Conservation (phyloP, 805 yeast genomes). For the Saccharomyces kudriavzevii region DNA sequence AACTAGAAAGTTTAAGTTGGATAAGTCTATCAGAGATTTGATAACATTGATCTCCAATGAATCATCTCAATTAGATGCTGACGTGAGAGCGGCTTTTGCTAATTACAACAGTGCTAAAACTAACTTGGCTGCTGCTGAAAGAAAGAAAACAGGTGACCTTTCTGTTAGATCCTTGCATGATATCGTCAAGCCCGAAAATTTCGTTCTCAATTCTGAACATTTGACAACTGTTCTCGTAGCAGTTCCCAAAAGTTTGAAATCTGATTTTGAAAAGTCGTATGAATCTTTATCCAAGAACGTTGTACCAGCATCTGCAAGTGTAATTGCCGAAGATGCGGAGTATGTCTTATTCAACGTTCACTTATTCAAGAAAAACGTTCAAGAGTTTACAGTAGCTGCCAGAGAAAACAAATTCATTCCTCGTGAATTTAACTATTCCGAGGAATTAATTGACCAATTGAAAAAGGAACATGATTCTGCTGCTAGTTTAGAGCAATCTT, state of each 20-base stretch:
- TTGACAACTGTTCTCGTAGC: slow-evolving; percentile 80
- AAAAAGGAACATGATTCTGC: slow-evolving; percentile 75
- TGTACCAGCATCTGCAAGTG: slow-evolving; percentile 81
- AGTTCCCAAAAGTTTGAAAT: slow-evolving; percentile 60
- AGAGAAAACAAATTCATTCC: slow-evolving; percentile 89
- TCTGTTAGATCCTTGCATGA: slow-evolving; percentile 87
- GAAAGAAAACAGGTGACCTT: slow-evolving; percentile 89
- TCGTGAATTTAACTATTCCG: slow-evolving; percentile 83
- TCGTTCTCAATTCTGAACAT: slow-evolving; percentile 80
- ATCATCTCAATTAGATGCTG: slow-evolving; percentile 75
- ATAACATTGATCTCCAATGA: slow-evolving; percentile 64
- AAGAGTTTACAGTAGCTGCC: slow-evolving; percentile 58
- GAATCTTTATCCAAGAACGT: slow-evolving; percentile 75
- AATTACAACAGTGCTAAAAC: slow-evolving; percentile 77
- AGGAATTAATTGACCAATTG: slow-evolving; percentile 60
- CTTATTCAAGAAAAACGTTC: slow-evolving; percentile 70
- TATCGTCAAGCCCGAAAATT: slow-evolving; percentile 73
- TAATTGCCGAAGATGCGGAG: slow-evolving; percentile 66
- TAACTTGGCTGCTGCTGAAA: slow-evolving; percentile 76
- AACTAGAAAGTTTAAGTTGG: slow-evolving; percentile 74
- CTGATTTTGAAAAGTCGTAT: slow-evolving; percentile 58
- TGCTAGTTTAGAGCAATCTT: slow-evolving; percentile 60
- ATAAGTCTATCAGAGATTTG: slow-evolving; percentile 71
- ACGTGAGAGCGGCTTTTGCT: slow-evolving; percentile 68
- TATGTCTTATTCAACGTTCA: slow-evolving; percentile 69